Base-by-base conservation (phyloP, 306 rosid genomes). In the Lathyrus tuberosus region DNA sequence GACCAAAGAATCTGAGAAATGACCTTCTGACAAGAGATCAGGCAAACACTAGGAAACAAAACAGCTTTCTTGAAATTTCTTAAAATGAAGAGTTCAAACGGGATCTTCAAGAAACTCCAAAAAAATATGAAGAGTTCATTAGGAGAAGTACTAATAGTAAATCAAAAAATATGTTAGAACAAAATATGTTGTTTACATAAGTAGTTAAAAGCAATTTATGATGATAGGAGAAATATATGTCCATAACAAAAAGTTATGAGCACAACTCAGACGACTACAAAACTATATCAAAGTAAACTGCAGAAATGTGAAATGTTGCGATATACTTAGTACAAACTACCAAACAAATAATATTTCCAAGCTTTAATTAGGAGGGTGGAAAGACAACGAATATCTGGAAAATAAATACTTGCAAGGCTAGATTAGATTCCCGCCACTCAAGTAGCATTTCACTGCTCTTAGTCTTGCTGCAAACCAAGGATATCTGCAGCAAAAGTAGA, bases 371-470 rank as follows among this genome's bases (percentile, higher is more conserved):
- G 92, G 97, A 71, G 97, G 97, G 69, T 88, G 84, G 88, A 91
- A 91, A 49, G 95, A 88, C 83, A 20, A 20, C 1, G 22, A 20
- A 20, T 20, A 20, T 20, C 22, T 20, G 22, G 1, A 20, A 20
- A 86, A 85, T 84, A 86, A 83, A 77, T 88, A 84, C 83, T 86
- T 90, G 93, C 96, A 84, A 90, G 98, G 96, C 96, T 89, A 86
- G 89, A 86, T 84, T 85, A 79, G 91, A 88, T 85, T 89, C 87
- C 96, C 75, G 85, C 96, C 98, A 90, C 91, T 83, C 89, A 85
- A 75, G 96, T 90, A 88, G 93, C 98, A 92, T 96, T 20, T 20
- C 22, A 0, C 22, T 20, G 1, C 22, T 20, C 22, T 20, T 20
- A 20, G 22, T 20, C 22, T 84, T 80, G 88, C 88, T 20, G 22